Evolutionary conservation across 176 grass and related monocot genomes (phyloP).

Genomic region (Poa annua): DNA sequence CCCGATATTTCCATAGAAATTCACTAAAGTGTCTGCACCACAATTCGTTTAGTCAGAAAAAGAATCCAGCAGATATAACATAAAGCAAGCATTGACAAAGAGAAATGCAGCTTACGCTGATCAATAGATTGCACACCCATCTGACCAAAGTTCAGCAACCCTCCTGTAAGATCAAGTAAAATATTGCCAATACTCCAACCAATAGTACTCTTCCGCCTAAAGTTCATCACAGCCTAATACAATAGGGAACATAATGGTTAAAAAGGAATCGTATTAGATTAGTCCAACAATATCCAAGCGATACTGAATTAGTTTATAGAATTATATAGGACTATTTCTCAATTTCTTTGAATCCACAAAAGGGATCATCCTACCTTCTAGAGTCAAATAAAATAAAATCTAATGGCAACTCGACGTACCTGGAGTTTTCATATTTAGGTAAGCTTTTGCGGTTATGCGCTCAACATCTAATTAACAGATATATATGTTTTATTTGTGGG

Average conservation of each 20-base stretch:
- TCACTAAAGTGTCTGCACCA: conserved; percentile 77
- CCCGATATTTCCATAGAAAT: conserved; percentile 96
- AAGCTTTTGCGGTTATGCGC: background rate
- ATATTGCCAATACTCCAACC: conserved; percentile 99
- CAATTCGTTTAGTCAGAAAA: conserved; percentile 42
- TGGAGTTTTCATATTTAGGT: background rate
- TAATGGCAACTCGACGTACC: background rate
- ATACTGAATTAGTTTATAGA: conserved; percentile 12
- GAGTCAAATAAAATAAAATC: background rate
- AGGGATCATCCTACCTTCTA: background rate
- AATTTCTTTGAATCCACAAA: background rate
- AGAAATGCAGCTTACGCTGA: conserved; percentile 60
- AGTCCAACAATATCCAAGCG: background rate
- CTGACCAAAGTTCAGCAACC: conserved; percentile 88
- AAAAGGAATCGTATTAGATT: background rate
- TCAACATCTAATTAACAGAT: background rate
- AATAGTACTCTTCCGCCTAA: conserved; percentile 80
- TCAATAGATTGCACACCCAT: conserved; percentile 95
- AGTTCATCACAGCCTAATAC: conserved; percentile 83
- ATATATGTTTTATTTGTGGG: background rate
- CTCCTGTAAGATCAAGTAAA: conserved; percentile 84
- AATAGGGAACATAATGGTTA: conserved; percentile 20
- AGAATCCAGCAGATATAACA: background rate
- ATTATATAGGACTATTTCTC: background rate
- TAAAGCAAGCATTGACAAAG: conserved; percentile 1